Percentiles rank a stretch among this genome's conserved stretches.
These are phyloP conservation scores for Melocanna baccifera DNA, from an alignment of 176 grass and related monocot genomes.

Conservation along the genomic window DNA sequence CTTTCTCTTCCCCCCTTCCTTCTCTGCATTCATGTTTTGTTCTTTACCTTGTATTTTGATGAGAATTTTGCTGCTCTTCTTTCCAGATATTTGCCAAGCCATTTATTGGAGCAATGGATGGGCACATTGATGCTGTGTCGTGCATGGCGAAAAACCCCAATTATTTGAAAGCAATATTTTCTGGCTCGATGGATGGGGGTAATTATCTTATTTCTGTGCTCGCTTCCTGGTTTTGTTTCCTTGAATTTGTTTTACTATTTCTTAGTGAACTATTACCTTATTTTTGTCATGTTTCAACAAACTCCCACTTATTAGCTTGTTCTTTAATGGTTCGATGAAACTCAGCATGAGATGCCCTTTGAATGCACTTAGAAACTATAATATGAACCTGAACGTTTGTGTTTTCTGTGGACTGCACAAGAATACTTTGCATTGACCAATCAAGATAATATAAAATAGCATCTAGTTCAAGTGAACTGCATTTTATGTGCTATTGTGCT, in stretches of 20 bases:
- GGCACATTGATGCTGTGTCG: constrained; percentile 79
- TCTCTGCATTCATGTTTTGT: not conserved
- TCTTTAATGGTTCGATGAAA: not conserved
- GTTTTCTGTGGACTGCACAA: not conserved
- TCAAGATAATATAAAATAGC: not conserved
- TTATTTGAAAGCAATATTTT: constrained; percentile 89
- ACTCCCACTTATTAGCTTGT: not conserved
- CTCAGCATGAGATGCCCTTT: not conserved
- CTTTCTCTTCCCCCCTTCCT: not conserved
- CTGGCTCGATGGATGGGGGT: constrained; percentile 98
- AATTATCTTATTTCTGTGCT: constrained; percentile 27
- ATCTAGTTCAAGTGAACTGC: constrained; percentile 9
- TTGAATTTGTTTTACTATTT: not conserved
- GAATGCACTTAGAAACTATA: not conserved
- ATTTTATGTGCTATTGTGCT: constrained; percentile 5
- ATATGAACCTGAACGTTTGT: not conserved
- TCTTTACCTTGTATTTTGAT: not conserved
- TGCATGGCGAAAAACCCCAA: constrained; percentile 87
- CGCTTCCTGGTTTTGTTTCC: not conserved
- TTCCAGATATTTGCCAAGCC: constrained; percentile 93
- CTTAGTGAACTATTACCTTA: too few species aligned
- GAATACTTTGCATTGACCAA: not conserved
- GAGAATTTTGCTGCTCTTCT: not conserved
- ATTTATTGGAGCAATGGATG: constrained; percentile 97
- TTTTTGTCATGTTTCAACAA: not conserved